Evolutionary conservation across 345 rosid genomes (phyloP).

Genomic region (Gossypium raimondii): DNA sequence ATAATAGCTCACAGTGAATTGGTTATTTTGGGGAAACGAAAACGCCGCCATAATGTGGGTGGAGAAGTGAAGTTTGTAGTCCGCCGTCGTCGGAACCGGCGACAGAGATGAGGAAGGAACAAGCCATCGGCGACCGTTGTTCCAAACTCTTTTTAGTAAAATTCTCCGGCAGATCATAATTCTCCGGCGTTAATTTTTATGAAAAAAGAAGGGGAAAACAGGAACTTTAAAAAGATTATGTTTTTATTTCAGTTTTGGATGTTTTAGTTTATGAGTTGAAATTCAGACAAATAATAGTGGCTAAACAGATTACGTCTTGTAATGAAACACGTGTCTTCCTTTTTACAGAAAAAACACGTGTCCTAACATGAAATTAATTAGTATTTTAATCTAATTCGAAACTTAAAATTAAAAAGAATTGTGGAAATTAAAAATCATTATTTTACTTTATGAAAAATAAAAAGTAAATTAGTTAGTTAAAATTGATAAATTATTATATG

Average conservation of each 20-base stretch:
- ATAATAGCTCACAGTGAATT: constrained; percentile 31
- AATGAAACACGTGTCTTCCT: background rate
- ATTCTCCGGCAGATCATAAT: background rate
- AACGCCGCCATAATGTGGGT: constrained; percentile 17
- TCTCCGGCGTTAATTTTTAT: background rate
- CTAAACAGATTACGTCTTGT: background rate
- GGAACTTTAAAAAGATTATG: background rate
- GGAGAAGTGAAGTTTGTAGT: background rate
- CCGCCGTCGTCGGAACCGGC: background rate
- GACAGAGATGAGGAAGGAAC: constrained; percentile 7
- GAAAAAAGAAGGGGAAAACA: background rate
- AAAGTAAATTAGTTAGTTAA: no score
- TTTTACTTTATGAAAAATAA: no score
- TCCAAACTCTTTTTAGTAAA: background rate
- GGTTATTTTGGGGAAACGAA: background rate
- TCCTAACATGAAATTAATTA: background rate
- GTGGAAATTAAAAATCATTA: no score
- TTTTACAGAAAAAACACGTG: background rate
- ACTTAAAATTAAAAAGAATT: no score
- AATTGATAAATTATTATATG: no score
- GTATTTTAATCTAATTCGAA: no score
- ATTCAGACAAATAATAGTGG: background rate
- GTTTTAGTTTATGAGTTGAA: background rate
- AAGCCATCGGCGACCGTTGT: constrained; percentile 18
- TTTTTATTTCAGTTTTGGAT: background rate